Conservation (phyloP, 2,329 filamentous ascomycete species). For the Fusarium nygamai region DNA sequence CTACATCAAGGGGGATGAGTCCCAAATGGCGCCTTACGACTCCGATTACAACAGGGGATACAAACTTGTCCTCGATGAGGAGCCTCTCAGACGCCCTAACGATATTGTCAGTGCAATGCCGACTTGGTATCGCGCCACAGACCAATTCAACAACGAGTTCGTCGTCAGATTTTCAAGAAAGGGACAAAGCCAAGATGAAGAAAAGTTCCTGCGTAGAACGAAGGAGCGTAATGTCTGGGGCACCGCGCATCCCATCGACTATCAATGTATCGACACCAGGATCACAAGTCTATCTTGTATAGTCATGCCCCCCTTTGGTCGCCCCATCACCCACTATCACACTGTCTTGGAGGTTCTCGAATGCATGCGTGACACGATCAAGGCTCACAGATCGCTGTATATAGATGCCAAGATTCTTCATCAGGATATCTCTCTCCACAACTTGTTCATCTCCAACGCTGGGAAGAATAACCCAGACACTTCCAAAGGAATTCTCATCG, state of each 20-base stretch:
- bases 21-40: neutral
- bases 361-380: constrained; percentile 48
- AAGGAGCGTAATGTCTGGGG: constrained; percentile 25
- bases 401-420: constrained; percentile 48
- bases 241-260: constrained; percentile 20
- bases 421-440: constrained; percentile 50
- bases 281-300: neutral
- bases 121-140: constrained; percentile 23
- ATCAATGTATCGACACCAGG: neutral
- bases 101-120: constrained; percentile 30
- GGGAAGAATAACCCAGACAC: fast-evolving
- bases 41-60: neutral
- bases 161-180: constrained; percentile 33
- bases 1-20: neutral
- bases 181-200: neutral
- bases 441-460: constrained; percentile 49
- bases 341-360: constrained; percentile 47
- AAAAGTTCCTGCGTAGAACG: constrained; percentile 20
- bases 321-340: constrained; percentile 36
- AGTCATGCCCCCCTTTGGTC: constrained; percentile 22
- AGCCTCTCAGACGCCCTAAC: neutral
- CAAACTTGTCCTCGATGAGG: constrained; percentile 5
- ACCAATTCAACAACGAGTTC: neutral
- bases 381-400: constrained; percentile 50
- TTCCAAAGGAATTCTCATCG: constrained; percentile 39